Evolutionary conservation across 192 early-diverging fungal genomes (phyloP).

Genomic region (Podochytrium sp.): DNA sequence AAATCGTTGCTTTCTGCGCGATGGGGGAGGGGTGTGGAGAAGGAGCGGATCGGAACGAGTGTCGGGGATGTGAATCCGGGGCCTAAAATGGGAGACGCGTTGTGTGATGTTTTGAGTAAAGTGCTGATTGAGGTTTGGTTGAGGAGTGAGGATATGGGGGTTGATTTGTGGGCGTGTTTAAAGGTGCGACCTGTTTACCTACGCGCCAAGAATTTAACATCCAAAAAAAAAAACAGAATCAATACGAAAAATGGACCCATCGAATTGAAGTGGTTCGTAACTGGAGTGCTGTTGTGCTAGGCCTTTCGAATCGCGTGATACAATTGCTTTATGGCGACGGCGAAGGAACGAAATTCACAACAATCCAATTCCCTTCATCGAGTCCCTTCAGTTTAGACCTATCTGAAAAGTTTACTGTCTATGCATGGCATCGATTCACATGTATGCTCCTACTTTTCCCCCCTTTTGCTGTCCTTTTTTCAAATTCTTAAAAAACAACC

Average conservation of each 20-base stretch:
- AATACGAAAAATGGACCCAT: slow-evolving; percentile 70
- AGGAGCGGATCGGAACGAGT: not conserved
- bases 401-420: slow-evolving; percentile 64
- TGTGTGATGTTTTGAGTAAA: slow-evolving; percentile 73
- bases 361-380: slow-evolving; percentile 38
- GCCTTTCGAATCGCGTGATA: slow-evolving; percentile 70
- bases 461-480: not conserved
- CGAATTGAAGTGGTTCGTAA: slow-evolving; percentile 71
- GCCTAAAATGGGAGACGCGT: slow-evolving; percentile 71
- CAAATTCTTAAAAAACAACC: not conserved
- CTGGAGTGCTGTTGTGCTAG: slow-evolving; percentile 75
- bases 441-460: slow-evolving; percentile 37
- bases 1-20: not conserved
- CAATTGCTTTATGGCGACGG: slow-evolving; percentile 68
- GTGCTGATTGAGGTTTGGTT: slow-evolving; percentile 82
- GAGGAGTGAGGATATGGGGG: slow-evolving; percentile 62
- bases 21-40: not conserved
- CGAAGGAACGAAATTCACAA: slow-evolving; percentile 59
- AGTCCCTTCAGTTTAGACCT: slow-evolving; percentile 42
- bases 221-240: slow-evolving; percentile 21
- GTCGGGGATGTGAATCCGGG: slow-evolving; percentile 36
- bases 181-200: slow-evolving; percentile 37
- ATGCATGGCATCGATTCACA: slow-evolving; percentile 75
- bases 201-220: not conserved
- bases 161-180: slow-evolving; percentile 81